Conservation (phyloP, 768 basidiomycete species). For the Kwoniella dejecticola region DNA sequence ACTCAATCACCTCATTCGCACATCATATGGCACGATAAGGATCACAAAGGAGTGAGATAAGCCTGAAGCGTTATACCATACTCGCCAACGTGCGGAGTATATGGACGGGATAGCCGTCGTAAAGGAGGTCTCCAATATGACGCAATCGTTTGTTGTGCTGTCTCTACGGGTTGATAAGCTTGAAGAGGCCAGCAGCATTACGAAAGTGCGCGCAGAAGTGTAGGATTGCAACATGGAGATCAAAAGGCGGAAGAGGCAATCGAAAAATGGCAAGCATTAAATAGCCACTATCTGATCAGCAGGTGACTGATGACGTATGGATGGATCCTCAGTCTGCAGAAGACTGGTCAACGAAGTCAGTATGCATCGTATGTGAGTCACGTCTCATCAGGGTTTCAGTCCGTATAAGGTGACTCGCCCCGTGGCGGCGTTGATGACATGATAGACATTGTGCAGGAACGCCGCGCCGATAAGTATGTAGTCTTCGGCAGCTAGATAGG, state of each 20-base stretch:
- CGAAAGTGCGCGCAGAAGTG: no score
- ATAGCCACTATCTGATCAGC: no score
- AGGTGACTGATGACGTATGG: no score
- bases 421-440: conserved; percentile 9
- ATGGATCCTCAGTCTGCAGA: no score
- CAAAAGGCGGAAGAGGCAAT: no score
- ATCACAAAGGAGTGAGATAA: conserved; percentile 7
- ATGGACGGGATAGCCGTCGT: background rate
- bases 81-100: background rate
- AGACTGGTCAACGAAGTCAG: no score
- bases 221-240: no score
- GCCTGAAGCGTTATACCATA: background rate
- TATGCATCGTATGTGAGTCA: no score
- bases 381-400: conserved; percentile 3
- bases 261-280: no score
- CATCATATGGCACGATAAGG: conserved; percentile 10
- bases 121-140: background rate
- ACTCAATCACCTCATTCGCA: background rate
- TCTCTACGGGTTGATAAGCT: background rate
- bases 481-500: background rate
- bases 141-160: background rate
- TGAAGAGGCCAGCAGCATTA: background rate
- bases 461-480: conserved; percentile 10
- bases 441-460: conserved; percentile 17
- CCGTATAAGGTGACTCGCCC: conserved; percentile 15